phyloP scores from a whole-genome alignment of 495 filamentous ascomycete genomes.

The Hyaloscypha finlandica region DNA sequence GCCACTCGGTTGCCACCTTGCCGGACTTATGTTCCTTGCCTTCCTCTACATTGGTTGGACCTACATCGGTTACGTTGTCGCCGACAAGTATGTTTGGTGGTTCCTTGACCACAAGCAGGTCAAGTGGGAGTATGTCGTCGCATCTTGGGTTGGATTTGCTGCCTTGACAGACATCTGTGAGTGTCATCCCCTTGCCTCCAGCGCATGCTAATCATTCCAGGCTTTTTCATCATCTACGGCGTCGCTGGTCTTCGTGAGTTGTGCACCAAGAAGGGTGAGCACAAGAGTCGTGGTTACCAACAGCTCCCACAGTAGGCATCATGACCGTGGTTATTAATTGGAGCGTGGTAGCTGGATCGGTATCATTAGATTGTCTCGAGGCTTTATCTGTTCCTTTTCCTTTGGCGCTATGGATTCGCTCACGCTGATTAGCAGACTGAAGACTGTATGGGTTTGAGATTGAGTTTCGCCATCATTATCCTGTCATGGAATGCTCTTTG shows the following conservation, averaged over 20 bases:
- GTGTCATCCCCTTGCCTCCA: slow-evolving; percentile 14
- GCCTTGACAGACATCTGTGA: slow-evolving; percentile 39
- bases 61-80: slow-evolving; percentile 45
- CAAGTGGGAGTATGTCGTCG: slow-evolving; percentile 38
- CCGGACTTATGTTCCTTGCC: slow-evolving; percentile 40
- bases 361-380: neutral
- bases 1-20: slow-evolving; percentile 34
- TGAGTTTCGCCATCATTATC: neutral
- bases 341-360: neutral
- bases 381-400: neutral
- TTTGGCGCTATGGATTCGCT: neutral
- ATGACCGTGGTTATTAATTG: neutral
- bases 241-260: slow-evolving; percentile 46
- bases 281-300: slow-evolving; percentile 21
- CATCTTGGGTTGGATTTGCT: slow-evolving; percentile 41
- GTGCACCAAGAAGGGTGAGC: slow-evolving; percentile 32
- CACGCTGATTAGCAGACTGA: neutral
- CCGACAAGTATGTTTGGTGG: slow-evolving; percentile 48
- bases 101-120: slow-evolving; percentile 47
- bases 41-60: slow-evolving; percentile 50
- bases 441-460: neutral
- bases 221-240: slow-evolving; percentile 45
- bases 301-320: slow-evolving; percentile 23
- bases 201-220: slow-evolving; percentile 35
- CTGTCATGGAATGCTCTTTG: neutral